A percentile compares a stretch with the other conserved stretches of the same genome.
Evolutionary conservation across 2,329 filamentous ascomycete genomes (phyloP).

Genomic region (Neonectria faginata): DNA sequence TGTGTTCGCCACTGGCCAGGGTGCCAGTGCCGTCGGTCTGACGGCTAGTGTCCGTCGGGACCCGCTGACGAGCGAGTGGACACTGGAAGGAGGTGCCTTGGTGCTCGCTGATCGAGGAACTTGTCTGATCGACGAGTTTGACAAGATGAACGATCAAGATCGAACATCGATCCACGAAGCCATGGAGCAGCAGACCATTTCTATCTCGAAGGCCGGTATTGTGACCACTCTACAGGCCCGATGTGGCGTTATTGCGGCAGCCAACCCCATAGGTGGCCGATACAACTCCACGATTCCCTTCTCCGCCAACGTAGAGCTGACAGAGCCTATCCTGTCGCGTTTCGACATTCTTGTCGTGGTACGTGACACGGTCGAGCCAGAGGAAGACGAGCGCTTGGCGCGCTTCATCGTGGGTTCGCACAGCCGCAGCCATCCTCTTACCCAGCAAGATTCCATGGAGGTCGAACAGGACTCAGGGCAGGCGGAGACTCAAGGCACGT

Average conservation of each 20-base stretch:
- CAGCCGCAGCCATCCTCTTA: slow-evolving; percentile 83
- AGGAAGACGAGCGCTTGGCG: slow-evolving; percentile 91
- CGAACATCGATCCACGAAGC: slow-evolving; percentile 98
- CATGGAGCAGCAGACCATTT: slow-evolving; percentile 99
- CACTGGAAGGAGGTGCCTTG: slow-evolving; percentile 92
- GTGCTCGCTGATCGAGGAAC: slow-evolving; percentile 95
- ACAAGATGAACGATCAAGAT: slow-evolving; percentile 99
- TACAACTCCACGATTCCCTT: slow-evolving; percentile 98
- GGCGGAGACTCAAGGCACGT: slow-evolving; percentile 51
- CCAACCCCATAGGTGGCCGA: slow-evolving; percentile 94
- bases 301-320: slow-evolving; percentile 95
- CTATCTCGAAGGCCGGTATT: slow-evolving; percentile 98
- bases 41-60: slow-evolving; percentile 96
- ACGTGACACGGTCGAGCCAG: slow-evolving; percentile 91
- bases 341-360: slow-evolving; percentile 98
- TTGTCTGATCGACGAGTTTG: slow-evolving; percentile 97
- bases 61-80: slow-evolving; percentile 96
- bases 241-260: slow-evolving; percentile 95
- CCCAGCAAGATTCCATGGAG: slow-evolving; percentile 71
- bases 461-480: slow-evolving; percentile 67
- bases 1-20: slow-evolving; percentile 97
- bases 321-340: slow-evolving; percentile 96
- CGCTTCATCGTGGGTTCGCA: slow-evolving; percentile 96
- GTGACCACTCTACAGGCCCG: slow-evolving; percentile 96
- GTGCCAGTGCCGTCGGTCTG: slow-evolving; percentile 95